Percentiles rank a stretch among this genome's conserved stretches.
These are phyloP conservation scores for Magnusiomyces paraingens DNA, from an alignment of 1,139 yeast genomes.

Conservation along the genomic window DNA sequence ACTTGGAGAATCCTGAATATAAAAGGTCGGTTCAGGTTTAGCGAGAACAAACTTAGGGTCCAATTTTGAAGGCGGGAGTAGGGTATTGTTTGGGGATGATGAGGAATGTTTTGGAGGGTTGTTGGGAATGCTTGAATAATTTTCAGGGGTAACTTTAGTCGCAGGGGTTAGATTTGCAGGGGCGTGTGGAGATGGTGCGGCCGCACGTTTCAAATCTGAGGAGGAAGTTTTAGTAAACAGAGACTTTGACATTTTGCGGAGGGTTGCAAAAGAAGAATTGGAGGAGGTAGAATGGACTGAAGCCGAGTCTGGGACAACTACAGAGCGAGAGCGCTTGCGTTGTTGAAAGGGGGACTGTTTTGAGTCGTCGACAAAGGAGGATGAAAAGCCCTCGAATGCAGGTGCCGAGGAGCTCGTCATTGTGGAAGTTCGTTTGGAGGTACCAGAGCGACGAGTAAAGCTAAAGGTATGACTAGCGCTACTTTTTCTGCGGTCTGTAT, in stretches of 20 bases:
- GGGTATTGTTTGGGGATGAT: no score
- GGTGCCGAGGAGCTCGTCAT: conserved; percentile 8
- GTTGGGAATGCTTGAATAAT: background rate
- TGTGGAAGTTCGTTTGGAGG: conserved; percentile 4
- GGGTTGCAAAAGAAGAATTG: conserved; percentile 27
- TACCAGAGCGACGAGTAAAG: conserved; percentile 1
- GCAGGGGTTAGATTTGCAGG: background rate
- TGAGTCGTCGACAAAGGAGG: conserved; percentile 9
- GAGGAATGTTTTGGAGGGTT: background rate
- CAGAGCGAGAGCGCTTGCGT: background rate
- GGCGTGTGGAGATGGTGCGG: background rate
- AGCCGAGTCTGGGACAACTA: conserved; percentile 19
- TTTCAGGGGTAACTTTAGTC: background rate
- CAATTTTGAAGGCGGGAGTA: no score
- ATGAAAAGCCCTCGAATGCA: conserved; percentile 17
- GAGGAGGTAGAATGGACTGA: conserved; percentile 26
- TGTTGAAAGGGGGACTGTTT: conserved; percentile 7
- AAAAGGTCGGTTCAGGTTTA: no score
- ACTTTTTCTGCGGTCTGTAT: background rate
- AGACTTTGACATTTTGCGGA: conserved; percentile 20
- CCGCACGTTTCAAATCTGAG: background rate
- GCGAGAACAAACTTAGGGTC: no score
- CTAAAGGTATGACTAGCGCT: conserved; percentile 8
- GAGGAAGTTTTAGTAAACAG: conserved; percentile 12
- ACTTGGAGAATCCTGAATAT: no score